Conservation (phyloP, 1,284 basidiomycete genomes). For the Rhodotorula sp. region DNA sequence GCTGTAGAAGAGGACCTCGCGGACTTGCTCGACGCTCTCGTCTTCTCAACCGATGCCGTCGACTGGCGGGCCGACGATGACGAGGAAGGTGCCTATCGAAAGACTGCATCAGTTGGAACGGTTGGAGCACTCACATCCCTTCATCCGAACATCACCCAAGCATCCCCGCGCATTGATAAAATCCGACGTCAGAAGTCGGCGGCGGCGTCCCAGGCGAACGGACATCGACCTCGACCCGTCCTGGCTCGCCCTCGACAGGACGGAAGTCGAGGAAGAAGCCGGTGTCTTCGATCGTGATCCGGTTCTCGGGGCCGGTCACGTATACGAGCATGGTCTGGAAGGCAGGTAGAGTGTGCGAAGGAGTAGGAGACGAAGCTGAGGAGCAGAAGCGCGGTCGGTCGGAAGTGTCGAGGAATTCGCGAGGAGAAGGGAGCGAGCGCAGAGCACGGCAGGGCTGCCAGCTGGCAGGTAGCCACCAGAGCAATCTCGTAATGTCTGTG, state of each 20-base stretch:
- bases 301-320: background rate
- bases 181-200: background rate
- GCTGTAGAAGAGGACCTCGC: constrained; percentile 10
- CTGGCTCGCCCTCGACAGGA: background rate
- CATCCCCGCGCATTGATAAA: constrained; percentile 2
- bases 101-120: background rate
- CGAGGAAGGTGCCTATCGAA: background rate
- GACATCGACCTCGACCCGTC: background rate
- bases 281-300: constrained; percentile 13
- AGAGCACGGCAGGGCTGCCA: too few species aligned
- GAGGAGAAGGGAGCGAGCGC: too few species aligned
- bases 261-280: constrained; percentile 14
- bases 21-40: background rate
- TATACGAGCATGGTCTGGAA: background rate
- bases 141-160: background rate
- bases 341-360: background rate
- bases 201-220: background rate
- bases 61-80: constrained; percentile 4
- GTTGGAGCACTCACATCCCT: constrained; percentile 3
- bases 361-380: background rate
- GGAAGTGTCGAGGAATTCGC: too few species aligned
- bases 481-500: too few species aligned
- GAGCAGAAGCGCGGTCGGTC: too few species aligned
- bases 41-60: background rate
- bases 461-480: too few species aligned